Evolutionary conservation across 495 filamentous ascomycete species (phyloP), one percentile per base, ranked within the genome.

Genomic region (Penicillium tannophilum): DNA sequence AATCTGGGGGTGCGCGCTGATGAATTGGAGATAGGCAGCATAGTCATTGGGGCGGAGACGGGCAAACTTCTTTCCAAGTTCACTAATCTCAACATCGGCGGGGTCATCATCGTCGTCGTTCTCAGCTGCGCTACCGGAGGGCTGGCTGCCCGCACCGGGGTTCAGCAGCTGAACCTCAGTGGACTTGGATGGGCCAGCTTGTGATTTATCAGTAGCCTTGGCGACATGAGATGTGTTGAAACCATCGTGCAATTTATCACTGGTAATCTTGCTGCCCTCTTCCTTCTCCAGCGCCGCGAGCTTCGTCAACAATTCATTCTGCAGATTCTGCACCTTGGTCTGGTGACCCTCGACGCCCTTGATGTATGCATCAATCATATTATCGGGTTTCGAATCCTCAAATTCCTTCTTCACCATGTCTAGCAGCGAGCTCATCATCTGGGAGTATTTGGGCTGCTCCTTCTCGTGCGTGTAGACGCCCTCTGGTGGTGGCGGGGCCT

Each of bases 401-500:
- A 97, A 81, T 43, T 91, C 86, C 71, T 89, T 89, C 78, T 97
- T 98, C 28, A 98, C 92, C 69, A 97, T 90, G 65, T 98, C 94
- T 7, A 97, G 83, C 61, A 98, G 64, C 6, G 87, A 83, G 30
- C 90, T 89, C 89, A 98, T 92, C 94, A 98, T 98, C 76, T 92
- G 89, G 17, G 91, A 93, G 68, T 96, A 98, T 6, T 87, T 89
- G 1, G 91, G 92, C 55, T 88, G 84, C 64, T 92, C 87, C 61
- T 82, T 78, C 63, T 88, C 85, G 58, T 90, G 76, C 36, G 84
- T 82, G 67, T 95, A 87, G 35, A 96, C 88, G 23, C 90, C 92
- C 56, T 85, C 88, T 23, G 92, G 86, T 24, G 91, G 88, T 23
- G 77, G 64, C 4, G 86, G 86, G 16, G 90, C 87, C 67, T 85